Evolutionary conservation across 2,329 filamentous ascomycete genomes (phyloP), one percentile per base, ranked within the genome.

Genomic region (Botrytis porri): DNA sequence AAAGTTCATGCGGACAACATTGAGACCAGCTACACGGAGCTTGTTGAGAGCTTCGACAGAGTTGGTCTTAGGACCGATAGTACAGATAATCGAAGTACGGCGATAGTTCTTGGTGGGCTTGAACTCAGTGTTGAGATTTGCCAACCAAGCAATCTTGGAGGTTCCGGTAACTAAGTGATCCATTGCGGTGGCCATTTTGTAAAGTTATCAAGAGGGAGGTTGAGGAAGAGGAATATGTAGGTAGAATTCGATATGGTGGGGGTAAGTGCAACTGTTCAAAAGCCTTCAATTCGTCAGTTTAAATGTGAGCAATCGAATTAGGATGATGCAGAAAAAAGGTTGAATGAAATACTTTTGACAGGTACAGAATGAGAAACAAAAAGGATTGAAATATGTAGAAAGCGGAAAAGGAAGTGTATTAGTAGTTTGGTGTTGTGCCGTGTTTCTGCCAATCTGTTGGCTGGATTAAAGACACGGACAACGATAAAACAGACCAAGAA

Each of bases 1-100:
- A 84, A 98, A 98, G 92, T 99, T 99, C 96, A 99, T 99, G 86
- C 96, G 95, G 79, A 98, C 96, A 79, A 99, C 94, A 85, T 98
- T 98, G 81, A 98, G 91, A 85, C 96, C 96, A 77, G 92, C 92
- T 82, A 88, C 89, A 83, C 95, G 93, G 80, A 99, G 93, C 83
- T 91, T 89, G 86, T 98, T 98, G 86, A 99, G 97, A 84, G 94
- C 95, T 87, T 98, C 93, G 73, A 95, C 92, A 54, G 94, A 97
- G 88, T 99, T 99, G 80, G 96, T 99, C 91, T 98, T 99, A 82
- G 96, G 96, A 76, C 96, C 96, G 83, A 99, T 76, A 65, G 65
- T 98, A 87, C 95, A 94, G 85, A 99, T 98, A 86, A 99, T 99
- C 82, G 95, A 97, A 76, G 95, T 97, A 79, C 96, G 92, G 81